Evolutionary conservation across 192 early-diverging fungal species (phyloP).

Genomic region (Backusella mclennaniae): DNA sequence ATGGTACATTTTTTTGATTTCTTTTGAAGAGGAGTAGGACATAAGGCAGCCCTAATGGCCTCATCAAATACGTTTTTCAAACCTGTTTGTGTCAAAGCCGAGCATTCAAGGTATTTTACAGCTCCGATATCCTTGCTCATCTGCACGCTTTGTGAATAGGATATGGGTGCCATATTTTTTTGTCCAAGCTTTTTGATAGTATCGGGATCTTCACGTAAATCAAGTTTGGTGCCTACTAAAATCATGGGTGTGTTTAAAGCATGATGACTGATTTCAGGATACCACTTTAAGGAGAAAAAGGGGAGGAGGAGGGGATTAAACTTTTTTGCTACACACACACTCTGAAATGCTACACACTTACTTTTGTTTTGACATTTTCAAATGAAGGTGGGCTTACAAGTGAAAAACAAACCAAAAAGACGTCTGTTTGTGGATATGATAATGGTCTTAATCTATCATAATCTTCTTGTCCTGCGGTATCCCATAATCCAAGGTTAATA

Average conservation of each 20-base stretch:
- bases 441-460: conserved; percentile 90
- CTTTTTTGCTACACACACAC: conserved; percentile 24
- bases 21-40: conserved; percentile 51
- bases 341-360: conserved; percentile 65
- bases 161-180: conserved; percentile 78
- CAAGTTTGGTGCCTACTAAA: conserved; percentile 89
- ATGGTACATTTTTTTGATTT: conserved; percentile 63
- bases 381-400: conserved; percentile 25
- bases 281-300: conserved; percentile 87
- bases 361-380: conserved; percentile 28
- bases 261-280: conserved; percentile 85
- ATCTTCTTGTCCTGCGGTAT: conserved; percentile 94
- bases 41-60: conserved; percentile 82
- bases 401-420: conserved; percentile 20
- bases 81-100: conserved; percentile 89
- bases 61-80: conserved; percentile 94
- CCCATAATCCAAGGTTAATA: conserved; percentile 91
- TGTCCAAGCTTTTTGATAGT: conserved; percentile 77
- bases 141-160: conserved; percentile 72
- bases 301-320: conserved; percentile 75
- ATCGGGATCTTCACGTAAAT: conserved; percentile 83
- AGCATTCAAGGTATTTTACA: conserved; percentile 88
- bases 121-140: conserved; percentile 78
- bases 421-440: conserved; percentile 85
- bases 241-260: conserved; percentile 82